A percentile compares a stretch with the other conserved stretches of the same genome.
phyloP scores from a whole-genome alignment of 805 yeast genomes.

The Ogataea wickerhamii region DNA sequence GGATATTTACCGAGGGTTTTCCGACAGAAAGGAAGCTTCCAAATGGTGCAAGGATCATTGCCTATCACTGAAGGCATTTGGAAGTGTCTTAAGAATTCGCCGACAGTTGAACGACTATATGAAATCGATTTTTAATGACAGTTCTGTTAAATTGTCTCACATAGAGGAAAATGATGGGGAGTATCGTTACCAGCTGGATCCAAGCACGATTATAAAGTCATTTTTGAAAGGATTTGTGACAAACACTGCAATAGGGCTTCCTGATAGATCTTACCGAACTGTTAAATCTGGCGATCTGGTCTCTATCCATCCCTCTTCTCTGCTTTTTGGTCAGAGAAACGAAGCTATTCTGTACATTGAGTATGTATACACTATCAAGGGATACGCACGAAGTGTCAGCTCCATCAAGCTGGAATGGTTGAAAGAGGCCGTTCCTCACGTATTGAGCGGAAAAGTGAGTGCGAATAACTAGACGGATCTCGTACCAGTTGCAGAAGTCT shows the following conservation, averaged over 20 bases:
- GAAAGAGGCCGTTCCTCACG: constrained; percentile 72
- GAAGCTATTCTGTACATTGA: constrained; percentile 95
- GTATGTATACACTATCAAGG: constrained; percentile 88
- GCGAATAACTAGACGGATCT: too few relatives aligned
- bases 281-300: constrained; percentile 79
- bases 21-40: constrained; percentile 51
- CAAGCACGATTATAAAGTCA: constrained; percentile 63
- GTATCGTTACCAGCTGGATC: constrained; percentile 34
- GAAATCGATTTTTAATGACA: constrained; percentile 39
- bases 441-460: constrained; percentile 41
- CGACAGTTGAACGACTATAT: constrained; percentile 72
- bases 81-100: constrained; percentile 70
- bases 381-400: constrained; percentile 88
- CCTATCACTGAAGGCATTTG: constrained; percentile 74
- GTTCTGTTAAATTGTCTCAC: too few relatives aligned
- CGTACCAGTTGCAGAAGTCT: too few relatives aligned
- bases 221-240: constrained; percentile 81
- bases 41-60: constrained; percentile 83
- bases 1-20: constrained; percentile 48
- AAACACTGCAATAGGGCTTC: constrained; percentile 91
- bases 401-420: constrained; percentile 81
- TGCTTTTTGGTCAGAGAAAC: constrained; percentile 73
- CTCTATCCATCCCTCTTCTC: constrained; percentile 86
- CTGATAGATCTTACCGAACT: constrained; percentile 89
- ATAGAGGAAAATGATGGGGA: neutral